Evolutionary conservation across 805 yeast genomes (phyloP).

Genomic region (Barnettozyma sp.): DNA sequence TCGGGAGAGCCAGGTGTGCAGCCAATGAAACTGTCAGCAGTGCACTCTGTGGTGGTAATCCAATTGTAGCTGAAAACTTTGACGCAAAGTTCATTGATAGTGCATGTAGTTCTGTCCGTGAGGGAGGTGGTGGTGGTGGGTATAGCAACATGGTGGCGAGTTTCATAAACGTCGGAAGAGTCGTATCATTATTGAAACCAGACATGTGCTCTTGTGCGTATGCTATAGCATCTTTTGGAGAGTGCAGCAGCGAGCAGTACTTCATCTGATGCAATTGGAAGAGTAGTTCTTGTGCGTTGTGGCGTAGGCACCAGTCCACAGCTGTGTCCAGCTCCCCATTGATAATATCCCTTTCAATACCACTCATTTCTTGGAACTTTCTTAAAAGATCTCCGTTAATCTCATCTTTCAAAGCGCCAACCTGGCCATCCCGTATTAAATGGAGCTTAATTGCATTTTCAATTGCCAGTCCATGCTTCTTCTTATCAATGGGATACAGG

Average conservation of each 20-base stretch:
- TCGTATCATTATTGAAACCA: conserved; percentile 30
- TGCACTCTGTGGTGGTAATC: conserved; percentile 31
- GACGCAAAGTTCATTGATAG: conserved; percentile 33
- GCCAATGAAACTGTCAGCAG: conserved; percentile 43
- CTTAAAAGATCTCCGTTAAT: conserved; percentile 25
- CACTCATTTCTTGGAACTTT: conserved; percentile 37
- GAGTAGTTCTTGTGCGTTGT: conserved; percentile 28
- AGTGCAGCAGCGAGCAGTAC: conserved; percentile 27
- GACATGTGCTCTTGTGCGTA: conserved; percentile 39
- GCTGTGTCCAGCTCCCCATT: conserved; percentile 37
- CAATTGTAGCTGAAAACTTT: conserved; percentile 41
- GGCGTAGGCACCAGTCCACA: conserved; percentile 38
- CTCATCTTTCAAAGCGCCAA: conserved; percentile 28
- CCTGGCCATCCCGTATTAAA: conserved; percentile 41
- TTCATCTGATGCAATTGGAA: conserved; percentile 39
- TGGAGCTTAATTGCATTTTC: conserved; percentile 40
- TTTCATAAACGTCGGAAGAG: conserved; percentile 36
- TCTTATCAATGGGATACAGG: conserved; percentile 25
- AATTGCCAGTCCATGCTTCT: conserved; percentile 23
- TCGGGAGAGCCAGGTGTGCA: conserved; percentile 48
- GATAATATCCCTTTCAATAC: conserved; percentile 33
- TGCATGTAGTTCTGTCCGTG: conserved; percentile 27
- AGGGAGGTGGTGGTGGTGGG: conserved; percentile 19
- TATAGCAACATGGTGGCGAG: conserved; percentile 31
- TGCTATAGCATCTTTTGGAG: conserved; percentile 29